Evolutionary conservation across 208 protist genomes (phyloP).

Genomic region (Porcisia hertigi): DNA sequence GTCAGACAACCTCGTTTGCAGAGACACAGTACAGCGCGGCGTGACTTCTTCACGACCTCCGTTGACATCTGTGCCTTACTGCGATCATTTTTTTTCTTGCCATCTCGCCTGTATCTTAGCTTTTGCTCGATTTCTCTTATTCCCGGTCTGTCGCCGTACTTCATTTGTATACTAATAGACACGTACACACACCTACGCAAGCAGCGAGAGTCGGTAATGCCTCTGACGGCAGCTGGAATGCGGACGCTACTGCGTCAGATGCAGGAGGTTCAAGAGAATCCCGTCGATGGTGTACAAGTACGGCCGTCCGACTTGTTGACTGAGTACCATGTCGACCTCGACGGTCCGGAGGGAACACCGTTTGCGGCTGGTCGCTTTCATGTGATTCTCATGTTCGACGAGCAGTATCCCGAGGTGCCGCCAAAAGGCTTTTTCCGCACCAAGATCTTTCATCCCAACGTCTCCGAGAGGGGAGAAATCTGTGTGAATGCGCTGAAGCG

Average conservation of each 20-base stretch:
- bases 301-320: slow-evolving; percentile 89
- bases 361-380: slow-evolving; percentile 95
- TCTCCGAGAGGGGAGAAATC: slow-evolving; percentile 97
- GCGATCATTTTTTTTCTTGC: neutral
- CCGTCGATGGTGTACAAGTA: slow-evolving; percentile 92
- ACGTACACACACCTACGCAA: neutral
- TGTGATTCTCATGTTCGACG: slow-evolving; percentile 91
- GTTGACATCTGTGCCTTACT: neutral
- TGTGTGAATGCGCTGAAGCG: slow-evolving; percentile 99
- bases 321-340: slow-evolving; percentile 92
- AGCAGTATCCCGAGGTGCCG: slow-evolving; percentile 94
- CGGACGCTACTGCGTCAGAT: slow-evolving; percentile 85
- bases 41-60: neutral
- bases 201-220: slow-evolving; percentile 33
- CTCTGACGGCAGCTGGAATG: slow-evolving; percentile 80
- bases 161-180: neutral
- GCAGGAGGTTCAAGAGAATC: slow-evolving; percentile 67
- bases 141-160: neutral
- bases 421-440: slow-evolving; percentile 98
- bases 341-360: slow-evolving; percentile 95
- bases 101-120: neutral
- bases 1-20: neutral
- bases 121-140: neutral
- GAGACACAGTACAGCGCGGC: neutral
- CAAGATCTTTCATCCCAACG: slow-evolving; percentile 99